Evolutionary conservation across 164 flowering plant genomes (phyloP), one percentile per base, ranked within the genome.

Genomic region (Macadamia tetraphylla): DNA sequence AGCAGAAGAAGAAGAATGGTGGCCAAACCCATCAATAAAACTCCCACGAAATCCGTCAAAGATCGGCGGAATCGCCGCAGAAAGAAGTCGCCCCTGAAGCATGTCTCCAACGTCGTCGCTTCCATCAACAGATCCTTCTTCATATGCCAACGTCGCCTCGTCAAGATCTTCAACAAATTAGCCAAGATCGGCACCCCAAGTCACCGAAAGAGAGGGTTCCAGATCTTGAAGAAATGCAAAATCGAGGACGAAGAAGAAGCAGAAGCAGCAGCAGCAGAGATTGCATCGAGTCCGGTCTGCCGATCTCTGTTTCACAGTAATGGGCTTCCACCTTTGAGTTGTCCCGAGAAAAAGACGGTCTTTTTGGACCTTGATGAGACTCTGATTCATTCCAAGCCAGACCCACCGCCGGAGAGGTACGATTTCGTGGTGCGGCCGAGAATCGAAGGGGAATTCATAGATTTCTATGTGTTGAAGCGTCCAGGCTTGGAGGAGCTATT

Each of bases 301-400:
- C 64, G 70, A 29, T 29, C 75, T 3, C 72, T 76, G 11, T 3
- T 43, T 63, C 70, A 70, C 70, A 62, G 63, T 17, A 69, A 56
- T 63, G 58, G 23, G 4, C 84, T 87, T 32, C 89, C 93, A 2
- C 87, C 91, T 1, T 46, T 67, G 63, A 6, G 14, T 0, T 63
- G 65, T 17, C 79, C 82, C 0, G 67, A 66, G 0, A 82, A 77
- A 51, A 77, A 68, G 42, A 93, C 98, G 0, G 63, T 93, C 6
- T 82, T 91, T 70, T 88, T 93, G 0, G 98, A 93, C 69, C 80
- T 93, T 1, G 98, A 93, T 67, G 96, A 93, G 72, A 93, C 97
- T 0, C 72, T 93, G 65, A 73, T 93, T 12, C 97, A 93, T 67
- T 86, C 97, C 51, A 68, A 70, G 29, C 9, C 83, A 0, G 86